These are phyloP conservation scores for Xanthoconium stramineum DNA, from an alignment of 768 basidiomycete species.

Conservation along the genomic window DNA sequence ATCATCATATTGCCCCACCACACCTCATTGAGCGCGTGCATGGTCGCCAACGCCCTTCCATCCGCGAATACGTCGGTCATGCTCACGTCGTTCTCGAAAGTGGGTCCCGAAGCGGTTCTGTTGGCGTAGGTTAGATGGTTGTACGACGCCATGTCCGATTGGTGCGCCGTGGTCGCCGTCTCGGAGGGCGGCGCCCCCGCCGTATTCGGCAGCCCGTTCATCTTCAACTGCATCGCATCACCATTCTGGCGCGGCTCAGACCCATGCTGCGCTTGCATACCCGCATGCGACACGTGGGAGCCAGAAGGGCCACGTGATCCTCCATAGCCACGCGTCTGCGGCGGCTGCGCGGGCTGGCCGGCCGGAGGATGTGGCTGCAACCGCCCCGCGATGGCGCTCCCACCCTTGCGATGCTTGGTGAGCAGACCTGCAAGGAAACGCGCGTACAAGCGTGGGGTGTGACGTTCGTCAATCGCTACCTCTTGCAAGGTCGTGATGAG, in stretches of 20 bases:
- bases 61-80: conserved; percentile 34
- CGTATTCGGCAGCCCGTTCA: neutral
- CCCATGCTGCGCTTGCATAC: conserved; percentile 10
- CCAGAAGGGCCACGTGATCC: conserved; percentile 31
- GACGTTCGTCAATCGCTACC: conserved; percentile 77
- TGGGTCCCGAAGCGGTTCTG: neutral
- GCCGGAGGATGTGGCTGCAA: conserved; percentile 50
- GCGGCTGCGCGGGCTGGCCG: conserved; percentile 25
- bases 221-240: conserved; percentile 33
- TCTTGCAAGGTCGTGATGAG: conserved; percentile 71
- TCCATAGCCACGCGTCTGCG: conserved; percentile 14
- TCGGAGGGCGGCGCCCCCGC: neutral
- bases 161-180: neutral
- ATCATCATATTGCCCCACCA: conserved; percentile 86
- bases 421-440: conserved; percentile 75
- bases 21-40: conserved; percentile 67
- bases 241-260: conserved; percentile 17
- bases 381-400: conserved; percentile 51
- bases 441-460: conserved; percentile 77
- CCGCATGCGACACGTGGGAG: conserved; percentile 21
- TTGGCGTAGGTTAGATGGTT: conserved; percentile 18
- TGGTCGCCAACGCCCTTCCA: conserved; percentile 62
- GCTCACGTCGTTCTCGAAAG: conserved; percentile 16
- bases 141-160: conserved; percentile 47
- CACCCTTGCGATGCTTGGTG: conserved; percentile 65